Percentiles rank a stretch among this genome's conserved stretches.
phyloP scores from a whole-genome alignment of 805 yeast species.

The Pichia heedii region DNA sequence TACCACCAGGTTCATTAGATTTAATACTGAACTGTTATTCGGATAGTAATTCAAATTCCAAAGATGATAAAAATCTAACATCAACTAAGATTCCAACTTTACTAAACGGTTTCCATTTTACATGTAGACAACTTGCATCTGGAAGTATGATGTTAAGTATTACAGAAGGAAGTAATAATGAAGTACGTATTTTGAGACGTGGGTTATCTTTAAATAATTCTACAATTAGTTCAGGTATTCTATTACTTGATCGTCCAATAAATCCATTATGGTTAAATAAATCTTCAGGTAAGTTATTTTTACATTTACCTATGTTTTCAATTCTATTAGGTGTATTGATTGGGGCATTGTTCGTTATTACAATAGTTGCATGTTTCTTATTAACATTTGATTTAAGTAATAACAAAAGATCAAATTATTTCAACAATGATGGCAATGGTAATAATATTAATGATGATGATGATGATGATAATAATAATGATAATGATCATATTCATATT shows the following conservation, averaged over 20 bases:
- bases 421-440: neutral
- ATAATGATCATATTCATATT: constrained; percentile 1
- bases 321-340: constrained; percentile 56
- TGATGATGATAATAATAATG: no score
- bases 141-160: constrained; percentile 32
- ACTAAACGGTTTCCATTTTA: constrained; percentile 35
- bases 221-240: constrained; percentile 37
- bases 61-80: neutral
- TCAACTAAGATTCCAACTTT: constrained; percentile 31
- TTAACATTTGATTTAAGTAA: neutral
- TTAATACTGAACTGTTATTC: constrained; percentile 37
- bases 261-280: constrained; percentile 51
- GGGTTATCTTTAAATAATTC: constrained; percentile 45
- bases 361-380: constrained; percentile 25
- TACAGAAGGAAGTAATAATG: constrained; percentile 43
- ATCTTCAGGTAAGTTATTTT: constrained; percentile 35
- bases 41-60: constrained; percentile 16
- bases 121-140: constrained; percentile 33
- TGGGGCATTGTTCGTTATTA: constrained; percentile 40
- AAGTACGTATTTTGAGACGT: constrained; percentile 47
- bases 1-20: constrained; percentile 47
- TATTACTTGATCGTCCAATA: constrained; percentile 60
- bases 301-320: constrained; percentile 61
- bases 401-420: neutral
- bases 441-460: neutral